Evolutionary conservation across 768 basidiomycete genomes (phyloP), one percentile per base, ranked within the genome.

Genomic region (Mycena rebaudengoi): DNA sequence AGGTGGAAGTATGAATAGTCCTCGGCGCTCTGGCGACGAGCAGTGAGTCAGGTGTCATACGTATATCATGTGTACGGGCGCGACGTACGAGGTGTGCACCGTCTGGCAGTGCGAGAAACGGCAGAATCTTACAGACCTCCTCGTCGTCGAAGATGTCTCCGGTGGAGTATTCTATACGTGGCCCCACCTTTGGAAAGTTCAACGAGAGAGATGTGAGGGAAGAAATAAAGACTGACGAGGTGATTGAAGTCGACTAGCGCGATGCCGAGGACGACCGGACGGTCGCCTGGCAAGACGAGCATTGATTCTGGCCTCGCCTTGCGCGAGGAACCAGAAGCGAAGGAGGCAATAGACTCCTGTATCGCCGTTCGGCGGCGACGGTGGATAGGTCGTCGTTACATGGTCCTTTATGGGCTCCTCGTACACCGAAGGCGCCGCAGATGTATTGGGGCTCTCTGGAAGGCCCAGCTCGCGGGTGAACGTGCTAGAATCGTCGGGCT

Each of bases 1-100:
- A 97, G 79, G 73, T 97, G 95, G 72, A 99, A 99, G 76, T 98
- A 99, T 0, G 94, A 94, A 73, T 98, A 99, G 73, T 99, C 98
- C 80, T 99, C 97, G 20, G 88, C 80, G 67, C 88, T 91, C 92
- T 95, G 63, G 18, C n/a, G n/a, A n/a, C n/a, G n/a, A 46, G 66
- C 69, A 70, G 50, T 20, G 20, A 45, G 48, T 52, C 49, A 39
- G n/a, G n/a, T 40, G 28, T 25, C 33, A 66, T 53, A 67, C 41
- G 40, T 13, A 61, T 56, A 26, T 39, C 62, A 44, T 11, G n/a
- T n/a, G n/a, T 23, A 46, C 52, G 35, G 50, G 44, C 32, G 26
- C 28, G 59, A 79, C 90, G 65, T 69, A 96, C 95, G 68, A 98
- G 75, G 78, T 99, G 98, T 11, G 98, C 98, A 18, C 98, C 98